Evolutionary conservation across 768 basidiomycete genomes (phyloP).

Genomic region (Leccinum boreale): DNA sequence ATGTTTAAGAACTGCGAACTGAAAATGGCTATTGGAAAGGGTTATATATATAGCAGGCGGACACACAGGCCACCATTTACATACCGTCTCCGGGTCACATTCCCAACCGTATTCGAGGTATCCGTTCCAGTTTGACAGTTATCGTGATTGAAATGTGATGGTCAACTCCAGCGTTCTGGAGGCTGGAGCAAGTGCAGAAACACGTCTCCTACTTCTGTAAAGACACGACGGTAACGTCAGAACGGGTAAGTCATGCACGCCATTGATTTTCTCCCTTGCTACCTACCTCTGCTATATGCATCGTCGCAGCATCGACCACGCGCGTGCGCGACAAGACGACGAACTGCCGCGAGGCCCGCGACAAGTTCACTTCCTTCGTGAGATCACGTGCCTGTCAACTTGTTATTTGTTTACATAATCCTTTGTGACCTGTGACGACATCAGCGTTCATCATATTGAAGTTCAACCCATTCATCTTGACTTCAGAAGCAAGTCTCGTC

Average conservation of each 20-base stretch:
- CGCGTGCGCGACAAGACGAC: too few relatives aligned
- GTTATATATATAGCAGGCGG: not conserved
- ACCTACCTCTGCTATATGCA: not conserved
- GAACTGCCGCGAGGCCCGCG: too few relatives aligned
- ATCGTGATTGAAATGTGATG: not conserved
- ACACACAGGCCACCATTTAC: not conserved
- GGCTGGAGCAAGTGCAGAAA: not conserved
- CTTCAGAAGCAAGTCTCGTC: slow-evolving; percentile 7
- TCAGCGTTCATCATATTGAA: not conserved
- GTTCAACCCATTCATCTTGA: not conserved
- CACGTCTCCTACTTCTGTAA: not conserved
- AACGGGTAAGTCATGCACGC: not conserved
- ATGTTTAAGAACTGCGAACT: not conserved
- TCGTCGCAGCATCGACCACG: too few relatives aligned
- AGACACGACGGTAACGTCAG: not conserved
- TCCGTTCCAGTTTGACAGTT: too few relatives aligned
- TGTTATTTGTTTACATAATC: not conserved
- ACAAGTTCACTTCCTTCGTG: too few relatives aligned
- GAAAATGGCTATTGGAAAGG: not conserved
- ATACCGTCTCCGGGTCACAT: not conserved
- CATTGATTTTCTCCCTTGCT: not conserved
- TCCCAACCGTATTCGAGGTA: too few relatives aligned
- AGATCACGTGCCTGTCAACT: not conserved
- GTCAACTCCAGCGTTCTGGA: not conserved
- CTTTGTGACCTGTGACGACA: not conserved